Evolutionary conservation across 2,329 filamentous ascomycete species (phyloP).

Genomic region (Pezicula radicicola): DNA sequence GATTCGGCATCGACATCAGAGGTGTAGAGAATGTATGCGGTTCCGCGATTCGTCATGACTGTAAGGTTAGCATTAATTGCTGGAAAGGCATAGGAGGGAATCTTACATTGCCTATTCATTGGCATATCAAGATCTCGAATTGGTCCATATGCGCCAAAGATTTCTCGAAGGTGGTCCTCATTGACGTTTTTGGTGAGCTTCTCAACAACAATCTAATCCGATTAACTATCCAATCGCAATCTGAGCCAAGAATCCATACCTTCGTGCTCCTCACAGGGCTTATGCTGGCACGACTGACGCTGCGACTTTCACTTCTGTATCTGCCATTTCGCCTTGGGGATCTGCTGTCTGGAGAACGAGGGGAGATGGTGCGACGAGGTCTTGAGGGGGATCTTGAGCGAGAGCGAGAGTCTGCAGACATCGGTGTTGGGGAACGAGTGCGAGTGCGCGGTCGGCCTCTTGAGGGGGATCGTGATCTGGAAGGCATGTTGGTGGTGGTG

Average conservation of each 20-base stretch:
- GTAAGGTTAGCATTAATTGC: conserved; percentile 18
- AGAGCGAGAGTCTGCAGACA: conserved; percentile 14
- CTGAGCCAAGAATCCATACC: conserved; percentile 28
- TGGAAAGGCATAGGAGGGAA: conserved; percentile 1
- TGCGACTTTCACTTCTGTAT: conserved; percentile 26
- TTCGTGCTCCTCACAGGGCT: conserved; percentile 49
- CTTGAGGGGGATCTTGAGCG: conserved; percentile 20
- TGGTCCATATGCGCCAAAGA: conserved; percentile 83
- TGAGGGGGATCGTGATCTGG: conserved; percentile 18
- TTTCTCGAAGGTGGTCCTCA: conserved; percentile 82
- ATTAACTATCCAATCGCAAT: conserved; percentile 12
- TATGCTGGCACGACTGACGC: conserved; percentile 24
- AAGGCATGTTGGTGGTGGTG: conserved; percentile 12
- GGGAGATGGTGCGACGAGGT: conserved; percentile 26
- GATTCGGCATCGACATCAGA: conserved; percentile 76
- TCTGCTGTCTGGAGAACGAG: conserved; percentile 22
- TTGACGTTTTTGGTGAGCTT: conserved; percentile 94
- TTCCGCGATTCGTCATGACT: conserved; percentile 90
- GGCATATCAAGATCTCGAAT: conserved; percentile 89
- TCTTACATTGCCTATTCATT: conserved; percentile 78
- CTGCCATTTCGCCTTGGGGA: conserved; percentile 22
- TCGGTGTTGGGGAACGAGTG: conserved; percentile 27
- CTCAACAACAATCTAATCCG: conserved; percentile 81
- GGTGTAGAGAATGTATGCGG: conserved; percentile 85
- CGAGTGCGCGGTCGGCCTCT: conserved; percentile 21